Base-by-base conservation (phyloP, 129 eudicot genomes). In the Scalesia atractyloides region DNA sequence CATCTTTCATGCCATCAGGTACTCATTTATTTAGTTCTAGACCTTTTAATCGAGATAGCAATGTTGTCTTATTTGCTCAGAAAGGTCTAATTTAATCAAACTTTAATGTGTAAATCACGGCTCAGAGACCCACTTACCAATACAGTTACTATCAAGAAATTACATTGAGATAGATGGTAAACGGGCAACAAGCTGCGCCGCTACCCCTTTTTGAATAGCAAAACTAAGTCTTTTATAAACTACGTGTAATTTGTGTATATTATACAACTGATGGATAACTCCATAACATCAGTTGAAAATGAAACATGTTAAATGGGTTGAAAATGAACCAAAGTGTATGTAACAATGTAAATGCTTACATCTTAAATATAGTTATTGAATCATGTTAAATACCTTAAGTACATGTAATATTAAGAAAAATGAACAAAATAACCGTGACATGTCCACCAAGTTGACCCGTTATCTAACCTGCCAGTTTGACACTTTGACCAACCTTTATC, bases 1-100 rank as follows among this genome's bases (percentile, higher is more conserved):
- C 86, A 75, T 63, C 93, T 94, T 71, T 94, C 97, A 1, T 94
- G 98, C 74, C 86, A 83, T 83, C 97, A 94, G 97, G 98, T 94
- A 78, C 18, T 39, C 15, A 3, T 63, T 7, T 70, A 33, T 15
- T 50, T 3, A 26, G 41, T 70, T 18, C 4, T 14, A 34, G 39
- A 17, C 19, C 6, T 65, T 39, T n/a, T 10, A 11, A 7, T 30
- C 6, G 13, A 61, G 46, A 30, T 13, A n/a, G 20, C 12, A 14
- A 30, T 14, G 6, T 4, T 33, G 48, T 8, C 22, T 63, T 16
- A 47, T 16, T 36, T n/a, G 16, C 20, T 61, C 6, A 59, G 62
- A 30, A 30, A 26, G 48, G 67, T 34, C 67, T n/a, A 36, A 62
- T n/a, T n/a, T n/a, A n/a, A n/a, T n/a, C n/a, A n/a, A n/a, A n/a